A percentile compares a stretch with the other conserved stretches of the same genome.
These are phyloP conservation scores for Artemisia tridentata DNA, from an alignment of 129 eudicot genomes.

Conservation along the genomic window DNA sequence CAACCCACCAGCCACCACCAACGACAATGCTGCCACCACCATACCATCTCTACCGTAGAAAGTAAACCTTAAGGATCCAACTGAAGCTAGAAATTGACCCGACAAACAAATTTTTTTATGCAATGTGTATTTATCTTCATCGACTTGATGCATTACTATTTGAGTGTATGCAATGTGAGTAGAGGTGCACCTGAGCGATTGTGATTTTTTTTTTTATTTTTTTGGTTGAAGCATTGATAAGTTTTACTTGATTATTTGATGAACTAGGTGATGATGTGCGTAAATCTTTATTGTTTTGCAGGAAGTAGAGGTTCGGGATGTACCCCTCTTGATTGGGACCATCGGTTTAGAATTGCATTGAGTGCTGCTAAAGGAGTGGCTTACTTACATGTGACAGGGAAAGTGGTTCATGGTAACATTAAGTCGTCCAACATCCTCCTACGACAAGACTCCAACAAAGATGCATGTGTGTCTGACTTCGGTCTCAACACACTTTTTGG, in stretches of 20 bases:
- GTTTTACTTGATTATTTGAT: neutral
- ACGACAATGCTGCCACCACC: too few relatives aligned
- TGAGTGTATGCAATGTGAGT: neutral
- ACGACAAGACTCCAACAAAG: constrained; percentile 43
- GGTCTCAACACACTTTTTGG: constrained; percentile 68
- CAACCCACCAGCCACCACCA: too few relatives aligned
- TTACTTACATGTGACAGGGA: constrained; percentile 63
- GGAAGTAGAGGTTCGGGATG: constrained; percentile 90
- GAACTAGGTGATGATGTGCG: neutral
- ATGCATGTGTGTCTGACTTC: constrained; percentile 63
- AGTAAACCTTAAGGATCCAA: too few relatives aligned
- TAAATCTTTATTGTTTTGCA: constrained; percentile 21
- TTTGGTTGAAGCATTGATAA: neutral
- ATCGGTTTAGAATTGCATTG: constrained; percentile 62
- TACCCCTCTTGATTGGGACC: constrained; percentile 83
- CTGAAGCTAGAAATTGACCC: too few relatives aligned
- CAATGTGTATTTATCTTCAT: too few relatives aligned
- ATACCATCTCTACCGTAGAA: too few relatives aligned
- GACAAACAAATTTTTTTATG: too few relatives aligned
- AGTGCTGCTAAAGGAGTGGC: constrained; percentile 71
- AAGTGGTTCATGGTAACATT: constrained; percentile 83
- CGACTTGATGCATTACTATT: neutral
- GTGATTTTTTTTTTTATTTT: too few relatives aligned
- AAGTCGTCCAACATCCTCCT: constrained; percentile 87
- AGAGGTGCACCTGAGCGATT: too few relatives aligned